A percentile compares a stretch with the other conserved stretches of the same genome.
These are phyloP conservation scores for Chlorella sp. DNA, from an alignment of 139 green algal genomes.

Conservation along the genomic window DNA sequence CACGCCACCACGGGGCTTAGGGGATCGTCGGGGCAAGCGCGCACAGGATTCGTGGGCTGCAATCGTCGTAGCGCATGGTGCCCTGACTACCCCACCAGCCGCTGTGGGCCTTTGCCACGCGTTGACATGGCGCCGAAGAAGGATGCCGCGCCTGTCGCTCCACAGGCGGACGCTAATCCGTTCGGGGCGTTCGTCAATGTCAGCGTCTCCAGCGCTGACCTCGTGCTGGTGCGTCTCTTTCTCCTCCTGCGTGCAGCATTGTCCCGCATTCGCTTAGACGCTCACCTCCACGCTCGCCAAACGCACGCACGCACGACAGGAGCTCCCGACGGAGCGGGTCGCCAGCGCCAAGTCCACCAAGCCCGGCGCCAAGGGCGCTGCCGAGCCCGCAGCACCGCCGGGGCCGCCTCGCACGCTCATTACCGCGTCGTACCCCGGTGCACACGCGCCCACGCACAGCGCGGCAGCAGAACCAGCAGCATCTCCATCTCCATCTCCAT, in stretches of 20 bases:
- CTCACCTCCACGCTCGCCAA: no score
- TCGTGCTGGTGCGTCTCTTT: neutral
- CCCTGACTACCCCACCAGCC: no score
- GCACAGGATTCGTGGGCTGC: no score
- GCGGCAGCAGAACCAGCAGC: no score
- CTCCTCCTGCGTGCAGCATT: no score
- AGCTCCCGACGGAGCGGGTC: neutral
- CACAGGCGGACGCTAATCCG: neutral
- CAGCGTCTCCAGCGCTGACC: neutral
- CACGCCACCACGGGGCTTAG: no score
- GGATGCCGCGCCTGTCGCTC: neutral
- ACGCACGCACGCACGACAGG: neutral
- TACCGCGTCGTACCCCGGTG: neutral
- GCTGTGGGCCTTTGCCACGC: no score
- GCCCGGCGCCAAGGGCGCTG: neutral
- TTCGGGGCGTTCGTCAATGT: constrained; percentile 8
- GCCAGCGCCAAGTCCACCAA: neutral
- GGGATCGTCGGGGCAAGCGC: no score
- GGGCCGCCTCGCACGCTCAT: constrained; percentile 4
- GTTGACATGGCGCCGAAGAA: constrained; percentile 4
- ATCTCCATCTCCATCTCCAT: no score
- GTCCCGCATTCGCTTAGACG: no score
- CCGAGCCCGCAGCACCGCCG: neutral
- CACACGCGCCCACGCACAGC: neutral
- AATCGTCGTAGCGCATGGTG: no score